Conservation (phyloP, 495 filamentous ascomycete genomes). For the Hapsidospora chrysogenum region DNA sequence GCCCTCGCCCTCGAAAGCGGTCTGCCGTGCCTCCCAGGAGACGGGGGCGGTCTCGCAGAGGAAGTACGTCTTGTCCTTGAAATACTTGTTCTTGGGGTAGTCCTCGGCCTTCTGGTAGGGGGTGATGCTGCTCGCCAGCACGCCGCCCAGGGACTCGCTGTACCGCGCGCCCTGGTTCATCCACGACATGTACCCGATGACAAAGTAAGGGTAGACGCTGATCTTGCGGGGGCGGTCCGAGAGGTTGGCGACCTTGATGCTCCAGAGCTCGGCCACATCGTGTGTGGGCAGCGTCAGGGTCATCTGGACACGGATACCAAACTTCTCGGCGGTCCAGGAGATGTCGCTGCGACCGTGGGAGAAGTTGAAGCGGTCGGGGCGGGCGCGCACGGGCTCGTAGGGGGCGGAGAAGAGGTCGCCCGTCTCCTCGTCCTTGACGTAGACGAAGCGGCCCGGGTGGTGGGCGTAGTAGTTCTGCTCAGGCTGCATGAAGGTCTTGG, state of each 20-base stretch:
- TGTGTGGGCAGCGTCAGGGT: slow-evolving; percentile 31
- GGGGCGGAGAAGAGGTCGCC: slow-evolving; percentile 36
- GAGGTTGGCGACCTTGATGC: slow-evolving; percentile 34
- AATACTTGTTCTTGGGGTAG: slow-evolving; percentile 37
- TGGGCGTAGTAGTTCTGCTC: slow-evolving; percentile 42
- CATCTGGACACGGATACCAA: slow-evolving; percentile 35
- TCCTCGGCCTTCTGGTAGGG: slow-evolving; percentile 39
- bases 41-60: slow-evolving; percentile 31
- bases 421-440: slow-evolving; percentile 39
- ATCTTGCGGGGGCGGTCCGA: slow-evolving; percentile 23
- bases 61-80: slow-evolving; percentile 43
- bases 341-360: slow-evolving; percentile 38
- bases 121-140: slow-evolving; percentile 32
- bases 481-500: slow-evolving; percentile 42
- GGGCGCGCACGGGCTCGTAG: slow-evolving; percentile 35
- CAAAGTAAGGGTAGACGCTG: slow-evolving; percentile 38
- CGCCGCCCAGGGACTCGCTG: slow-evolving; percentile 24
- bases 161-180: slow-evolving; percentile 41
- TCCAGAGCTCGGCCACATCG: slow-evolving; percentile 39
- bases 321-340: slow-evolving; percentile 31
- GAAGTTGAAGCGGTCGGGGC: slow-evolving; percentile 31
- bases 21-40: slow-evolving; percentile 33
- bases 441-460: slow-evolving; percentile 41
- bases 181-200: slow-evolving; percentile 43
- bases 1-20: slow-evolving; percentile 38